Conservation (phyloP, 768 basidiomycete genomes). For the Leccinum imitatum region DNA sequence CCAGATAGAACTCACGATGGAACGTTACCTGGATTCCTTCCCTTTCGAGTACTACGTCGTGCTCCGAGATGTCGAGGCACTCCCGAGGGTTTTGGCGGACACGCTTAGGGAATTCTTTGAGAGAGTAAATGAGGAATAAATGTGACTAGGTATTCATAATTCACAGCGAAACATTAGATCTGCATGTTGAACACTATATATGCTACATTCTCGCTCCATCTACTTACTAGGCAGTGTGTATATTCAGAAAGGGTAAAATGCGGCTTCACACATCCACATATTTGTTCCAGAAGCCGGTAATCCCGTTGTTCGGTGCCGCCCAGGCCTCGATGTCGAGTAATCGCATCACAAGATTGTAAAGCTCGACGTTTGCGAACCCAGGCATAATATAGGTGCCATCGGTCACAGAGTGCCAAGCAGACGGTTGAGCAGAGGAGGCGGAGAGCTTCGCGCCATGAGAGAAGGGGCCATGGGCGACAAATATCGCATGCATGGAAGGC, state of each 20-base stretch:
- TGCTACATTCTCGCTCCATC: not conserved
- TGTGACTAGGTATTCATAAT: not conserved
- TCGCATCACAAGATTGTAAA: constrained; percentile 81
- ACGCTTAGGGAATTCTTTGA: constrained; percentile 94
- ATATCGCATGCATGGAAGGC: constrained; percentile 81
- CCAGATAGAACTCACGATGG: constrained; percentile 81
- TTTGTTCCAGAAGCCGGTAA: constrained; percentile 78
- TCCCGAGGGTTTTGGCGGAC: constrained; percentile 86
- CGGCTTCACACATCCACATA: constrained; percentile 44
- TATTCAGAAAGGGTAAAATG: not conserved
- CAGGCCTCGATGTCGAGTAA: constrained; percentile 61
- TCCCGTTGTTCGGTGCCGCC: constrained; percentile 72
- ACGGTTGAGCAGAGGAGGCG: constrained; percentile 8
- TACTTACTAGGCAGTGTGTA: not conserved
- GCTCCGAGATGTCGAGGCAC: constrained; percentile 83
- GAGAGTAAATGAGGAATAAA: constrained; percentile 65
- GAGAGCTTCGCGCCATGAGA: constrained; percentile 63
- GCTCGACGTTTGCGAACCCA: constrained; percentile 81
- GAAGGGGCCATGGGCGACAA: constrained; percentile 91
- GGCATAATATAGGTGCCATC: constrained; percentile 66
- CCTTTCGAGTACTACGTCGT: constrained; percentile 98
- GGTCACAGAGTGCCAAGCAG: constrained; percentile 61
- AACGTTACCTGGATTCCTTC: constrained; percentile 92
- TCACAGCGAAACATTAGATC: constrained; percentile 3
- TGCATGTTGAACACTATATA: not conserved